Conservation (phyloP, 371 early-diverging fungal species). For the Mucor plumbeus region DNA sequence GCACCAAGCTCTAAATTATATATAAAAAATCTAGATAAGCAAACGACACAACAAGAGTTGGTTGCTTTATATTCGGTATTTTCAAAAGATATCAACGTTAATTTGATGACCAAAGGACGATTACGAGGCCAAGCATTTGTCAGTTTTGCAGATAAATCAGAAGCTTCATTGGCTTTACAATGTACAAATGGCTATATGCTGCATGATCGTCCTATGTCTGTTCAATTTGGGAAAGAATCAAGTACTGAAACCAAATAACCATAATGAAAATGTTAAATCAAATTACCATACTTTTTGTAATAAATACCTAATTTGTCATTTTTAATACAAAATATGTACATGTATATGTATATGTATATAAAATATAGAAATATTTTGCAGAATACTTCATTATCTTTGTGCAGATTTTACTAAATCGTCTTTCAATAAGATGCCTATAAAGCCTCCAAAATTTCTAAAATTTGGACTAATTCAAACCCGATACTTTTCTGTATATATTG, state of each 20-base stretch:
- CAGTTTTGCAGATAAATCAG: constrained; percentile 22
- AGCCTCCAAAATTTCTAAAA: no score
- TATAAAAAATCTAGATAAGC: constrained; percentile 48
- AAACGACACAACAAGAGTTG: constrained; percentile 38
- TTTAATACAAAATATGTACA: no score
- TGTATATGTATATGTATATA: no score
- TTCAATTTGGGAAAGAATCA: constrained; percentile 24
- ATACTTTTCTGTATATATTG: no score
- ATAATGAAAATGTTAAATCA: neutral
- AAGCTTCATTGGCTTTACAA: constrained; percentile 38
- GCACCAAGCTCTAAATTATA: constrained; percentile 34
- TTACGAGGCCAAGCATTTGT: constrained; percentile 52
- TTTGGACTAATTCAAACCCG: no score
- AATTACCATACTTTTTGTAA: neutral
- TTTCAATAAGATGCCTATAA: no score
- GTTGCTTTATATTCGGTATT: constrained; percentile 35
- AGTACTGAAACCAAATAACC: neutral
- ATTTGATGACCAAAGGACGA: constrained; percentile 43
- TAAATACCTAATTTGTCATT: no score
- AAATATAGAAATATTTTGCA: no score
- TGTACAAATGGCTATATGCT: constrained; percentile 39
- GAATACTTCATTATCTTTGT: no score
- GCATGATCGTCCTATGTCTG: constrained; percentile 41
- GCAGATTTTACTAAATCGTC: no score
- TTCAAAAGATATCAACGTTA: constrained; percentile 24